Conservation (phyloP, 2,329 filamentous ascomycete genomes). For the Botrytis hyacinthi region DNA sequence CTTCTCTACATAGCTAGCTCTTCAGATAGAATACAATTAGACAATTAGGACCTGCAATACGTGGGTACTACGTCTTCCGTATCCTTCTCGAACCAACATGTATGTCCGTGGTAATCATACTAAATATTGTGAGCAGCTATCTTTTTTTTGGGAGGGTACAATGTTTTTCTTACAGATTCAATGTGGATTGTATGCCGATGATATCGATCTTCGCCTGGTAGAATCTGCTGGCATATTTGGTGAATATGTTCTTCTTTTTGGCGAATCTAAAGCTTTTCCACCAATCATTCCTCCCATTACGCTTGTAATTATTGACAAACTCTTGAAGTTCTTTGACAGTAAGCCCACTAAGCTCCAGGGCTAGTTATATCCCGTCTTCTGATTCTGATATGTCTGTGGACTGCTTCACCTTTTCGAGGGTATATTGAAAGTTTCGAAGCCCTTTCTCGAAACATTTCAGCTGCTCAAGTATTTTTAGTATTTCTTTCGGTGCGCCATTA, state of each 20-base stretch:
- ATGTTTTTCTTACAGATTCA: neutral
- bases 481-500: neutral
- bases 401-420: neutral
- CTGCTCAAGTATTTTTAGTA: neutral
- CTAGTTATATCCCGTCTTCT: neutral
- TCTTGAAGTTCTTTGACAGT: neutral
- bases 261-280: neutral
- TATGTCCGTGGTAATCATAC: neutral
- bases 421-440: neutral
- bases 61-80: too few species aligned
- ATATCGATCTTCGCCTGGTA: neutral
- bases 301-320: neutral
- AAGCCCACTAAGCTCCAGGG: neutral
- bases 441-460: neutral
- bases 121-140: neutral
- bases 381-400: neutral
- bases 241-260: neutral
- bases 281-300: neutral
- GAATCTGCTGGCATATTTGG: neutral
- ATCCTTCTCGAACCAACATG: too few species aligned
- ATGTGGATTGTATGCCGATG: neutral
- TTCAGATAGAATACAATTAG: too few species aligned
- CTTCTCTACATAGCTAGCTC: too few species aligned
- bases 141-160: neutral
- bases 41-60: too few species aligned